Evolutionary conservation across 2,329 filamentous ascomycete genomes (phyloP), one percentile per base, ranked within the genome.

Genomic region (Diaporthe australafricana): DNA sequence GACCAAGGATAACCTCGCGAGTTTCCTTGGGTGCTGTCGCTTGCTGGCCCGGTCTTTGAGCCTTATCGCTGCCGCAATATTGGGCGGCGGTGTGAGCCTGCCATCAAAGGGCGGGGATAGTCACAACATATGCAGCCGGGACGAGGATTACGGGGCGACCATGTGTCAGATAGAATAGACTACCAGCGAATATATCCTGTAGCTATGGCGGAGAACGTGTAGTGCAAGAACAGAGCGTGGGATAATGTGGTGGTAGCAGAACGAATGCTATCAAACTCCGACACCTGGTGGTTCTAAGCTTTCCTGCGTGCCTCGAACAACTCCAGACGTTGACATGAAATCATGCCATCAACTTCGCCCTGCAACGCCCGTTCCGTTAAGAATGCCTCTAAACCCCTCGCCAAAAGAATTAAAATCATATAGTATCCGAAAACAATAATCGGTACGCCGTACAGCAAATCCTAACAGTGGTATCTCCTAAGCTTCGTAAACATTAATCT

Each of bases 401-500:
- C 48, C 47, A 32, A 42, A 52, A 48, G 50, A n/a, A 68, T 73
- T 65, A 63, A 68, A 68, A 65, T 69, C 70, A 63, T 72, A n/a
- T 72, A 72, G 22, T 72, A 25, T 67, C 50, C 5, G 52, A 53
- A 65, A 48, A 56, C 32, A 55, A 70, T 69, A 25, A 25, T 70
- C 52, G 12, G 45, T 70, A 72, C 25, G 56, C 38, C 65, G 60
- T 69, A 66, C 56, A 72, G 70, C 66, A 70, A 62, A 65, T 57
- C 68, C 32, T 55, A 35, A 52, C 35, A 70, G 42, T 73, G 60
- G 52, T 71, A 62, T 72, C 52, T 63, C 57, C 40, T 45, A 42
- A 42, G 32, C 45, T 60, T 69, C 66, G 20, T 60, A 67, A 66
- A 67, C 45, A 53, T 76, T 75, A 81, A 53, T 79, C 76, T 68